Base-by-base conservation (phyloP, 306 rosid species). In the cucumber (Cucumis sativus) region DNA sequence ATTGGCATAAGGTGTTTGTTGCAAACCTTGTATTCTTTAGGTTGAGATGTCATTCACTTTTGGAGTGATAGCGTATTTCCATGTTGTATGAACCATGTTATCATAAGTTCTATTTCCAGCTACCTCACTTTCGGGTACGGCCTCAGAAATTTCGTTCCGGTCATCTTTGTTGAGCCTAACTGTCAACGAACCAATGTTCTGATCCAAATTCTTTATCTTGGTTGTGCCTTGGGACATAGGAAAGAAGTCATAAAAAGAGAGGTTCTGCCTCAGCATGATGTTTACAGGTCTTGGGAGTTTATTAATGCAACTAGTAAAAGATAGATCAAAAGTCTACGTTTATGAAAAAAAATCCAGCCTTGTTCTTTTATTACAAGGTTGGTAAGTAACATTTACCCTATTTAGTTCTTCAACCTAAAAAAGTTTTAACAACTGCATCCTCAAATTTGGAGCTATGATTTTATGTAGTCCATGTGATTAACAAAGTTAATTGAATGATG, bases 191-290 rank as follows among this genome's bases (percentile, higher is more conserved):
- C 90, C 89, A 8, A 90, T 35, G 80, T 92, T 92, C 61, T 63
- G 54, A 70, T 87, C 88, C 75, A 92, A 69, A 67, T 92, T 90
- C 86, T 87, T 88, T 14, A 79, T 78, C 83, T 88, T 90, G 6
- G 93, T 88, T 61, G 97, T 92, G 82, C 78, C 85, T 90, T 45
- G 20, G 20, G 67, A 72, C 12, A 15, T 33, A 71, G 12, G 20
- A 23, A 25, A 23, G 74, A 40, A 21, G 56, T 10, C 75, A 43
- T 1, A 11, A 21, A 21, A 21, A 18, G n/a, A 12, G 17, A 35
- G 16, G 8, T 40, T 40, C 6, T 65, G 51, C 39, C 13, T 33
- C 8, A 1, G 71, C 1, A 64, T 35, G 49, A 37, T 64, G 71
- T 35, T 65, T 35, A 1, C 45, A 17, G 47, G 23, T 64, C 70